Percentiles rank a stretch among this genome's conserved stretches.
phyloP scores from a whole-genome alignment of 2,329 filamentous ascomycete species.

The Scytalidium sp. region DNA sequence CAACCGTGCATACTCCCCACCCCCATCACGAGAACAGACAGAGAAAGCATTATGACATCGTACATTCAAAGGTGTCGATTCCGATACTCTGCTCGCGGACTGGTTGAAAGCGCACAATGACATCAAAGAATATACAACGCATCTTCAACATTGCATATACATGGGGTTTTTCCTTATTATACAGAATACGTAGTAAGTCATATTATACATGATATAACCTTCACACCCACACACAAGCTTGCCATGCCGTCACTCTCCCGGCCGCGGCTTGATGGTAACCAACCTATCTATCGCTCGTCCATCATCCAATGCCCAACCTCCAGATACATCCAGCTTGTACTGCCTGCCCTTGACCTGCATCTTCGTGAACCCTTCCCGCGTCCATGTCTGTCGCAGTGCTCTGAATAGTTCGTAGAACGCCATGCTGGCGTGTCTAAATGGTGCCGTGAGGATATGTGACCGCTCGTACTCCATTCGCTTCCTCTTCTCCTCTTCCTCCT shows the following conservation, averaged over 20 bases:
- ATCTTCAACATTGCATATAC: no score
- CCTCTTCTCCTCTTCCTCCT: slow-evolving; percentile 35
- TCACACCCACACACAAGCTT: not conserved
- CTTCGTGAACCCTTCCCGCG: slow-evolving; percentile 53
- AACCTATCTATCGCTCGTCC: slow-evolving; percentile 58
- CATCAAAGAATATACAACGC: no score
- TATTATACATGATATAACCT: not conserved
- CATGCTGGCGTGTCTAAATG: slow-evolving; percentile 49
- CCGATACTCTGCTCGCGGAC: no score
- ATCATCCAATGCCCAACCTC: slow-evolving; percentile 56
- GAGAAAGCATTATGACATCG: no score
- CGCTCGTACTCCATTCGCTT: slow-evolving; percentile 46
- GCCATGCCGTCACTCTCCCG: not conserved
- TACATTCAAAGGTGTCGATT: no score
- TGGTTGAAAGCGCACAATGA: no score
- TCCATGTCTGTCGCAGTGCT: slow-evolving; percentile 48
- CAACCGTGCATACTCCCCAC: no score
- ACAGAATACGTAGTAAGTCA: no score
- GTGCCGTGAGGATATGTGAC: slow-evolving; percentile 53
- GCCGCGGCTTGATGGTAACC: slow-evolving; percentile 30
- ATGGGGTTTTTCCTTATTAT: no score
- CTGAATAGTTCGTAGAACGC: slow-evolving; percentile 39
- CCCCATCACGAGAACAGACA: no score
- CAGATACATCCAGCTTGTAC: slow-evolving; percentile 57
- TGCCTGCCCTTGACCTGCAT: slow-evolving; percentile 44